Evolutionary conservation across 371 early-diverging fungal species (phyloP).

Genomic region (Mortierella sp.): DNA sequence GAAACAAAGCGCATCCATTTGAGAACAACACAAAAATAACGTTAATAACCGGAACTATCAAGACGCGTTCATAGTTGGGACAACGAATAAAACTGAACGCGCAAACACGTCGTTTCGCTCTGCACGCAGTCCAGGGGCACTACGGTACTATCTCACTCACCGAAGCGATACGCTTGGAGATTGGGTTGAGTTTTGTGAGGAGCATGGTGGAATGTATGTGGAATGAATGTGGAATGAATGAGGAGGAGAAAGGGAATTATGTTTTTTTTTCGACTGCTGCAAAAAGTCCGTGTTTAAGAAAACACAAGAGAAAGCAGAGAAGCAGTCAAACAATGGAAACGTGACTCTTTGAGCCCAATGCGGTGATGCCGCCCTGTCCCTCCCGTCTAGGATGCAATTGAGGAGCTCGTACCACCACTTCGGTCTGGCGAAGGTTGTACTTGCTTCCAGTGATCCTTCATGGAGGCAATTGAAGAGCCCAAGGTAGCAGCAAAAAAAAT

Average conservation of each 20-base stretch:
- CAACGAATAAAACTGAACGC: too few species aligned
- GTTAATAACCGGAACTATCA: background rate
- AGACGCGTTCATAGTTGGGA: too few species aligned
- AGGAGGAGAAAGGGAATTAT: background rate
- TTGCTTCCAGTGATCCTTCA: background rate
- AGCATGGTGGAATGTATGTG: constrained; percentile 21
- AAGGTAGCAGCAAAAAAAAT: background rate
- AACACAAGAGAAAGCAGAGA: background rate
- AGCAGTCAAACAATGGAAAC: constrained; percentile 10
- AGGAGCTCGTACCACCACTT: too few species aligned
- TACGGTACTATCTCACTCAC: constrained; percentile 15
- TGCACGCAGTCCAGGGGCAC: too few species aligned
- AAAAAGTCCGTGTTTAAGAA: background rate
- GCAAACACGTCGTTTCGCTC: too few species aligned
- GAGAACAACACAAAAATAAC: background rate
- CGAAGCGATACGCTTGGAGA: constrained; percentile 46
- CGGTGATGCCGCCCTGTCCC: too few species aligned
- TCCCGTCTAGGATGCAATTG: too few species aligned
- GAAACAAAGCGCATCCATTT: background rate
- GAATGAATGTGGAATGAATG: background rate
- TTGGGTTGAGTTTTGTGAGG: constrained; percentile 22
- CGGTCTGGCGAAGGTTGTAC: background rate
- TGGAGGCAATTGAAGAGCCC: background rate
- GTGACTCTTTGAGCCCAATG: too few species aligned
- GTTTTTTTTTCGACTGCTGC: background rate